Percentiles rank a stretch among this genome's conserved stretches.
These are phyloP conservation scores for Suillus plorans DNA, from an alignment of 768 basidiomycete species.

Conservation along the genomic window DNA sequence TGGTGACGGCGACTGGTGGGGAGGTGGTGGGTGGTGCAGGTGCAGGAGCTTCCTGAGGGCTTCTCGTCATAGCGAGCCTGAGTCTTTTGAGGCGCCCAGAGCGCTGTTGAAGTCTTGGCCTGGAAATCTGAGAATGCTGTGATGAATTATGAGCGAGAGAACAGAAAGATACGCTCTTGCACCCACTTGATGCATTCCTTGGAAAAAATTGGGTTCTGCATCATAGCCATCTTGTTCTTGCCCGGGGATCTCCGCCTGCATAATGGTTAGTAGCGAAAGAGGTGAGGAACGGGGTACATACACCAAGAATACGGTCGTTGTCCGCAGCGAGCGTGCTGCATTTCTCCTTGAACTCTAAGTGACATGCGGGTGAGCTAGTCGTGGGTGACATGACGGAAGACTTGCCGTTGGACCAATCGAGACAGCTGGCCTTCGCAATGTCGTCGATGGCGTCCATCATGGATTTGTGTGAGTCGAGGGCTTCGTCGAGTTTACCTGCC, in stretches of 20 bases:
- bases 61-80: no score
- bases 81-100: no score
- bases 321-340: not conserved
- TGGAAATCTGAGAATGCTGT: not conserved
- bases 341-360: not conserved
- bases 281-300: not conserved
- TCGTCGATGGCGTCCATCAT: not conserved
- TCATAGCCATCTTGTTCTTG: not conserved
- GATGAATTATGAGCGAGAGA: not conserved
- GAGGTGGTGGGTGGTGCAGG: not conserved
- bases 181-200: not conserved
- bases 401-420: not conserved
- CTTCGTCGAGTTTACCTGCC: not conserved
- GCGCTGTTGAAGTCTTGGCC: not conserved
- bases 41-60: no score
- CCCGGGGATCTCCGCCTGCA: not conserved
- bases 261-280: not conserved
- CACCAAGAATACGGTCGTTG: not conserved
- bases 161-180: no score
- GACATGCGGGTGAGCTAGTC: not conserved
- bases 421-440: not conserved
- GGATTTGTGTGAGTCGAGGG: not conserved
- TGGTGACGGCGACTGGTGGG: not conserved
- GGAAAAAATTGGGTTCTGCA: not conserved
- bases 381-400: not conserved